These are phyloP conservation scores for Linum tenue DNA, from an alignment of 345 rosid genomes.

Conservation along the genomic window DNA sequence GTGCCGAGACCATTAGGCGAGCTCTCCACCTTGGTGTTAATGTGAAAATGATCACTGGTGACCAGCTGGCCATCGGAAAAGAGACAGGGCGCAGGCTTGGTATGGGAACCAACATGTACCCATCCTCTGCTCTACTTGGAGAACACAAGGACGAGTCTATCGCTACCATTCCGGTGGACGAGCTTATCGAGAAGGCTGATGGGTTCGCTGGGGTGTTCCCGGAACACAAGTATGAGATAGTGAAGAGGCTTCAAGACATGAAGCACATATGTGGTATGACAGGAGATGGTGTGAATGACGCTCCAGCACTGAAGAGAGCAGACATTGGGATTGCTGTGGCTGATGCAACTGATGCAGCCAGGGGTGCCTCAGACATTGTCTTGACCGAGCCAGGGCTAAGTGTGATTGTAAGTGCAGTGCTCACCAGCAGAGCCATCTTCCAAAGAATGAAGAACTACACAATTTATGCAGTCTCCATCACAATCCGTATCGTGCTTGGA, in stretches of 20 bases:
- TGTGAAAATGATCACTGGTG: conserved; percentile 96
- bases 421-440: conserved; percentile 89
- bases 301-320: conserved; percentile 88
- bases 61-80: conserved; percentile 85
- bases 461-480: conserved; percentile 89
- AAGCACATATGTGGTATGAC: conserved; percentile 97
- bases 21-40: conserved; percentile 86
- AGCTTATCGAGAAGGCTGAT: conserved; percentile 89
- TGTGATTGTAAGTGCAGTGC: conserved; percentile 86
- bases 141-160: conserved; percentile 42
- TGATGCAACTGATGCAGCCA: conserved; percentile 95
- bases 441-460: conserved; percentile 99
- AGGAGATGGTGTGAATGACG: conserved; percentile 97
- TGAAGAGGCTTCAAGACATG: conserved; percentile 71
- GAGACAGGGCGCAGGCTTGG: conserved; percentile 94
- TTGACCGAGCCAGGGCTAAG: conserved; percentile 91
- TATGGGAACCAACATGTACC: conserved; percentile 95
- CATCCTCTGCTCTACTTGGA: conserved; percentile 87
- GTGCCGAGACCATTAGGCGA: conserved; percentile 84
- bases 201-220: conserved; percentile 94
- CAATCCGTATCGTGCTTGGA: conserved; percentile 79
- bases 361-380: conserved; percentile 86
- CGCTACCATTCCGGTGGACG: conserved; percentile 53
- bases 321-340: conserved; percentile 97
- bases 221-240: conserved; percentile 96